Conservation (phyloP, 306 rosid species). For the Gleditsia sinensis region DNA sequence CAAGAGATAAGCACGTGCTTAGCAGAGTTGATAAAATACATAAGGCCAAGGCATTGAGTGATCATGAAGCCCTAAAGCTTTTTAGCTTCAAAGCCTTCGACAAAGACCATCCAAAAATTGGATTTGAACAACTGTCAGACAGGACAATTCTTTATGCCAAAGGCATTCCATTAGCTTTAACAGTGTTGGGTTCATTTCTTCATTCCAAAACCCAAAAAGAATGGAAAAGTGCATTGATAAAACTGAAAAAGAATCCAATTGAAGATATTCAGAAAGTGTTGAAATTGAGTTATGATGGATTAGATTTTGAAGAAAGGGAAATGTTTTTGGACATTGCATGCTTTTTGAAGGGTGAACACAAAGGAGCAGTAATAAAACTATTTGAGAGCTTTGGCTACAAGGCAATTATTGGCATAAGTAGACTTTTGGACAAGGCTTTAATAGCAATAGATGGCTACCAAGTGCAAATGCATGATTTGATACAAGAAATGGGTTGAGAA, state of each 20-base stretch:
- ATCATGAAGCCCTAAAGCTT: not conserved
- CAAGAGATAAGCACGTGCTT: not conserved
- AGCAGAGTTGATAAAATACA: not conserved
- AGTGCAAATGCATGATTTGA: conserved; percentile 37
- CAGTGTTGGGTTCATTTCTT: too few species aligned
- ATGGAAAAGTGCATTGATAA: not conserved
- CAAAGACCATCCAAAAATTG: not conserved
- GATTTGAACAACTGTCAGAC: not conserved
- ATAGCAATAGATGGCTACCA: conserved; percentile 8
- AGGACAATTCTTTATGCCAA: too few species aligned
- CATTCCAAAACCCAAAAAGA: not conserved
- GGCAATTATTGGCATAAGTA: not conserved
- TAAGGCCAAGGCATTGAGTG: too few species aligned
- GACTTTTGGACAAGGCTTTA: conserved; percentile 17
- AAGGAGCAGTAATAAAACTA: not conserved
- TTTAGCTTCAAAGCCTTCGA: not conserved
- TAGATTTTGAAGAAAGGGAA: too few species aligned
- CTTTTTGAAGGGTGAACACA: too few species aligned
- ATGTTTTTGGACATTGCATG: too few species aligned
- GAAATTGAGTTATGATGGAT: not conserved
- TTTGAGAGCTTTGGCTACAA: conserved; percentile 17
- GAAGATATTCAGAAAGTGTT: not conserved
- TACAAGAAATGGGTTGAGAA: conserved; percentile 32
- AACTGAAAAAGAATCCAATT: not conserved
- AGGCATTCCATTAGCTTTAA: too few species aligned